A percentile compares a stretch with the other conserved stretches of the same genome.
phyloP scores from a whole-genome alignment of 345 rosid species.

The Melaleuca alternifolia region DNA sequence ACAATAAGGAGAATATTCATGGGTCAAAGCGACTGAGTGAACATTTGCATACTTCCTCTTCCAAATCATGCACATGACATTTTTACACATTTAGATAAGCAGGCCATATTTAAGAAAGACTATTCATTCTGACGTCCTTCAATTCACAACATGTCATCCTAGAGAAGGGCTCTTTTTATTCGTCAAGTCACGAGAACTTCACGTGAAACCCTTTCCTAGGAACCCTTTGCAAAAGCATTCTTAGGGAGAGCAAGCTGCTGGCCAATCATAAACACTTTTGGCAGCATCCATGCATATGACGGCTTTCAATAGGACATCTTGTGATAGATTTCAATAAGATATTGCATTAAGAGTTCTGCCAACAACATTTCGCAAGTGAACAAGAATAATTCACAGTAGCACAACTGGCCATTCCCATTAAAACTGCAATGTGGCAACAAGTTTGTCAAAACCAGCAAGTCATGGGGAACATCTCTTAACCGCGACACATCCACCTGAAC shows the following conservation, averaged over 20 bases:
- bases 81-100: neutral
- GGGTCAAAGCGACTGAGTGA: neutral
- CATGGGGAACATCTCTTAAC: neutral
- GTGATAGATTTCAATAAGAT: neutral
- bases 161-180: neutral
- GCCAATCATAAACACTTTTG: neutral
- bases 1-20: neutral
- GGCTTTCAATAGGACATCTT: neutral
- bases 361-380: neutral
- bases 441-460: neutral
- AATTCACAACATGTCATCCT: neutral
- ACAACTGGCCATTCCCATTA: neutral
- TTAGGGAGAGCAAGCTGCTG: neutral
- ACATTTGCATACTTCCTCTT: neutral
- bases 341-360: neutral
- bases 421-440: neutral
- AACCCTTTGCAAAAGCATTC: neutral
- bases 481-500: neutral
- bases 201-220: neutral
- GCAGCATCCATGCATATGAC: neutral
- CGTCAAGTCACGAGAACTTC: neutral
- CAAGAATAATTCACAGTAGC: neutral
- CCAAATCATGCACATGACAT: neutral
- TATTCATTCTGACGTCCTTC: neutral
- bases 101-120: neutral